Evolutionary conservation across 345 rosid species (phyloP), one percentile per base, ranked within the genome.

Genomic region (Melastoma malabathricum): DNA sequence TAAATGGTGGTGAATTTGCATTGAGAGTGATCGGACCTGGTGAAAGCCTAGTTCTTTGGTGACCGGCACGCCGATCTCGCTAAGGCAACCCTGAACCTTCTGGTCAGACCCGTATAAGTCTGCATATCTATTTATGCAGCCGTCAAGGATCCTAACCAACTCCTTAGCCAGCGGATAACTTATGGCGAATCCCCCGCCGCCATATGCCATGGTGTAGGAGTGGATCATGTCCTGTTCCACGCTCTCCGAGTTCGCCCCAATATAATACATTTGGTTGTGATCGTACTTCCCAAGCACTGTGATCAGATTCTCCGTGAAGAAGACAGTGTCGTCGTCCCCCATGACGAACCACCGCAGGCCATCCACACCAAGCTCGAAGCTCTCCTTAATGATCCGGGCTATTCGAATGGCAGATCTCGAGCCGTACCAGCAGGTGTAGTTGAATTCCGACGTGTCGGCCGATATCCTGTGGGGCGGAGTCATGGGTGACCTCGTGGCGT

Each of bases 311-410:
- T 90, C 96, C 1, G 75, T 52, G 45, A 81, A 86, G 67, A 90
- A 90, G 1, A 90, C 85, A 0, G 94, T 86, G 63, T 90, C 96
- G 41, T 90, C 98, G 14, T 90, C 98, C 18, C 96, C 98, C 87
- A 90, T 66, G 4, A 86, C 94, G 57, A 84, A 84, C 98, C 96
- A 90, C 65, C 94, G 75, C n/a, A 86, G 89, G 47, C 78, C 68
- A 0, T 67, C 73, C 20, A 73, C 44, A 45, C 92, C 96, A 3
- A 84, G 60, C 46, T 80, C 92, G 60, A 86, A 90, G 46, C 73
- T 78, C 70, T 90, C 96, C 70, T 83, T 84, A 14, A 90, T 69
- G 18, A 84, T 84, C 13, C 98, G 72, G 0, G 96, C 89, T 10
- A 86, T 78, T 22, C 84, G 74, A 23, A 86, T 55, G 1, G 96